Conservation (phyloP, 139 green algal species). For the Auxenochlorella pyrenoidosa region DNA sequence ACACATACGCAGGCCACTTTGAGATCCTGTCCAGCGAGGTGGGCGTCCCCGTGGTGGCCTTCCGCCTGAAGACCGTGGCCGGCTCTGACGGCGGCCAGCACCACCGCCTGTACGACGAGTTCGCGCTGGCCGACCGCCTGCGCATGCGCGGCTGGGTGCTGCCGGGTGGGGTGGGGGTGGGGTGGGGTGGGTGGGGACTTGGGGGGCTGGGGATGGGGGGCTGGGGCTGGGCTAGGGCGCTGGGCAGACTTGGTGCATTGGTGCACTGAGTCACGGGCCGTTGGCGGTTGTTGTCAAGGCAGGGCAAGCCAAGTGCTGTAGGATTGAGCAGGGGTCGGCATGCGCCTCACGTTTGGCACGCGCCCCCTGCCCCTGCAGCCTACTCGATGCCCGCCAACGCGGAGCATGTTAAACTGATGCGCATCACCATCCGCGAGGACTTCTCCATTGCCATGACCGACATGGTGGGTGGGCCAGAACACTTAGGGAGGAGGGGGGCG, state of each 20-base stretch:
- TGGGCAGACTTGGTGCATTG: no score
- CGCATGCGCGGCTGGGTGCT: constrained; percentile 69
- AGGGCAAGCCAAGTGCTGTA: no score
- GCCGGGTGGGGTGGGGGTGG: constrained; percentile 34
- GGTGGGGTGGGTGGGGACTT: no score
- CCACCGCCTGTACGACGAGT: constrained; percentile 66
- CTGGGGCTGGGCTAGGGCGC: no score
- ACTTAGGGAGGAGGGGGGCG: no score
- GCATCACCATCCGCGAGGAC: constrained; percentile 61
- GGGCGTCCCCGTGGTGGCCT: constrained; percentile 72
- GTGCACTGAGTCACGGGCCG: no score
- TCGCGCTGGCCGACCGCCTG: constrained; percentile 71
- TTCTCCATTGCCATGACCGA: constrained; percentile 54
- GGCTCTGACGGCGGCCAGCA: constrained; percentile 30
- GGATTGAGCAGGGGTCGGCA: no score
- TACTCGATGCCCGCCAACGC: constrained; percentile 72
- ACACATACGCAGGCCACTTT: constrained; percentile 11
- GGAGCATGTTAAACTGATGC: constrained; percentile 29
- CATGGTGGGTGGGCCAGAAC: constrained; percentile 19
- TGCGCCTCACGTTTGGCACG: no score
- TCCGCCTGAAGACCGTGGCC: constrained; percentile 51
- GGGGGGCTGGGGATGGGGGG: no score
- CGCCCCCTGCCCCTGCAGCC: constrained; percentile 18
- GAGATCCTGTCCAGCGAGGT: constrained; percentile 54
- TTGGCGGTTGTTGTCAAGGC: no score